Evolutionary conservation across 306 rosid species (phyloP).

Genomic region (Castanopsis chinensis): DNA sequence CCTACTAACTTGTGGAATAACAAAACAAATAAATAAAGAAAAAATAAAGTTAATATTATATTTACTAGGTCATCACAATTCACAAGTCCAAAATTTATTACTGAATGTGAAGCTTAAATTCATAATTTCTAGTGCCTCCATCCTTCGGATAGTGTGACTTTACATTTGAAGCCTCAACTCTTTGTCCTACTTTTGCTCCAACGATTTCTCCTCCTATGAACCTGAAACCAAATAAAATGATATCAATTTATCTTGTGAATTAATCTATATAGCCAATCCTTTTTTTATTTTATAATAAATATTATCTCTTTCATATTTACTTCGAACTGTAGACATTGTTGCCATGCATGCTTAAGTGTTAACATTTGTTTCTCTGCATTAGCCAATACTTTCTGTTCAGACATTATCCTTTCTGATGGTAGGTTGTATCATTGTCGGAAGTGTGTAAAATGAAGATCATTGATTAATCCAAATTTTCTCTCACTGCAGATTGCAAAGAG

Average conservation of each 20-base stretch:
- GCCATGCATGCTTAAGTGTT: neutral
- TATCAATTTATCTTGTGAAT: too few relatives aligned
- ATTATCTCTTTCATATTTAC: neutral
- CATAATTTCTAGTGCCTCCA: neutral
- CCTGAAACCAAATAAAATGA: too few relatives aligned
- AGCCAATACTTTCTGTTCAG: neutral
- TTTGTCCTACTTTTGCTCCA: neutral
- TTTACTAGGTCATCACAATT: neutral
- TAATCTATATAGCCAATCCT: too few relatives aligned
- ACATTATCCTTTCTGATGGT: neutral
- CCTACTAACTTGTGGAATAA: neutral
- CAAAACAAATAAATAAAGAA: neutral
- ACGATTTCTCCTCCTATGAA: too few relatives aligned
- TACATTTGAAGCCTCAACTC: neutral
- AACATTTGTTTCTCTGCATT: constrained; percentile 4
- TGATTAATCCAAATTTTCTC: neutral
- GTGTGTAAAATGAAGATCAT: neutral
- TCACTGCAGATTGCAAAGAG: constrained; percentile 81
- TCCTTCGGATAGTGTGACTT: neutral
- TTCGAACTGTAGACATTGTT: neutral
- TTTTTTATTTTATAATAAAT: neutral
- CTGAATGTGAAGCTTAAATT: neutral
- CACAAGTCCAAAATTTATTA: neutral
- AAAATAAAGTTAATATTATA: neutral
- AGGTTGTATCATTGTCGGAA: neutral